Evolutionary conservation across 2,329 filamentous ascomycete genomes (phyloP).

Genomic region (Leptographium procerum): DNA sequence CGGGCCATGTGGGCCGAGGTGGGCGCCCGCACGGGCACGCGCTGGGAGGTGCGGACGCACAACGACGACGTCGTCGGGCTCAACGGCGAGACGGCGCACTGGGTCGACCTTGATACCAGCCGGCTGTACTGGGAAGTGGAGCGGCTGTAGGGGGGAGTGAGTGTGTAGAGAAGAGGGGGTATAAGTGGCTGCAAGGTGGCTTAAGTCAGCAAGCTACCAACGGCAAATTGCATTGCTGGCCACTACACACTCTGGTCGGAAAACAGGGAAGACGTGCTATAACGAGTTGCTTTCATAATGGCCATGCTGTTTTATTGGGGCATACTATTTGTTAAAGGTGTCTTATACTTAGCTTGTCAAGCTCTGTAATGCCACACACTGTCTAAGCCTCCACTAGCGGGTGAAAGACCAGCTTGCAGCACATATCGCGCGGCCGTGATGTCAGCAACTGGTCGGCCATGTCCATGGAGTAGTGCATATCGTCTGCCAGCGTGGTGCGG

Average conservation of each 20-base stretch:
- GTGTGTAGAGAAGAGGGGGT: too few species aligned
- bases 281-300: too few species aligned
- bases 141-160: neutral
- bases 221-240: too few species aligned
- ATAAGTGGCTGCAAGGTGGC: neutral
- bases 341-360: too few species aligned
- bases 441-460: conserved; percentile 5
- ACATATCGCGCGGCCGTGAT: conserved; percentile 4
- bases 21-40: conserved; percentile 33
- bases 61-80: neutral
- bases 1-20: conserved; percentile 43
- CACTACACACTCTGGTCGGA: too few species aligned
- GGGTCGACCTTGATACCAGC: neutral
- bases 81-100: conserved; percentile 1
- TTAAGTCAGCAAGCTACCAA: too few species aligned
- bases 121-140: neutral
- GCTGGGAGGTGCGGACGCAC: conserved; percentile 29
- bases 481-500: neutral
- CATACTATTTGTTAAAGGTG: too few species aligned
- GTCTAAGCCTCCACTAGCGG: too few species aligned
- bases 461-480: conserved; percentile 2
- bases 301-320: too few species aligned
- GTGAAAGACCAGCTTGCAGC: conserved; percentile 4
- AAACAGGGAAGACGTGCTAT: too few species aligned
- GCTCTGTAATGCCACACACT: too few species aligned